These are phyloP conservation scores for Tolypocladium pustulatum DNA, from an alignment of 2,329 filamentous ascomycete genomes.

Conservation along the genomic window DNA sequence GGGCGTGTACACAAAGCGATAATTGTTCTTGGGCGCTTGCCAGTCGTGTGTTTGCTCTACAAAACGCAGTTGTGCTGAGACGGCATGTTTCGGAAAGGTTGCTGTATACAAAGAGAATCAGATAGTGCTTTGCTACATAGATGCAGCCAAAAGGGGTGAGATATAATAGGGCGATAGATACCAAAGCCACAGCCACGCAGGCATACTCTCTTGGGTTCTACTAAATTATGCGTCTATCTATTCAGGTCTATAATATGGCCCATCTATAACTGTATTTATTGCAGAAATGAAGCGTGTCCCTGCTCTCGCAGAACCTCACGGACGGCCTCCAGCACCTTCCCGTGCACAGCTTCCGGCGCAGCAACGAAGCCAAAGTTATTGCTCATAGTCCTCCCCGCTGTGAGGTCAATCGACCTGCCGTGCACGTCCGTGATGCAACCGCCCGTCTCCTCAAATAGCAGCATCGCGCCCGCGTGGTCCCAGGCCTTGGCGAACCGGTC, in stretches of 20 bases:
- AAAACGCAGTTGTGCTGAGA: not conserved
- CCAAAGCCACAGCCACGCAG: not conserved
- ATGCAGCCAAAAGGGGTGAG: not conserved
- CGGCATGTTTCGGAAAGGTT: no score
- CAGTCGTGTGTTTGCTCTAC: not conserved
- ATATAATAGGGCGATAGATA: not conserved
- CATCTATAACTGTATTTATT: not conserved
- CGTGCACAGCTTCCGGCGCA: constrained; percentile 34
- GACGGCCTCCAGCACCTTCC: constrained; percentile 50
- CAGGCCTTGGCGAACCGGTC: constrained; percentile 43
- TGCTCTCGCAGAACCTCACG: constrained; percentile 56
- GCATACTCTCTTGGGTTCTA: not conserved
- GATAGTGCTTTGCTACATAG: not conserved
- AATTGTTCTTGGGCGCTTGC: constrained; percentile 1
- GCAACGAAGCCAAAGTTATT: constrained; percentile 47
- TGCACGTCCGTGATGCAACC: constrained; percentile 44
- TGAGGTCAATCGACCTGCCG: constrained; percentile 38
- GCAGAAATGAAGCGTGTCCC: constrained; percentile 12
- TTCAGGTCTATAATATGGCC: not conserved
- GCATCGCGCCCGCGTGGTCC: constrained; percentile 51
- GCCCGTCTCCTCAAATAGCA: constrained; percentile 46
- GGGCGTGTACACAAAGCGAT: constrained; percentile 30
- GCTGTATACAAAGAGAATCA: not conserved
- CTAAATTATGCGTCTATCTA: not conserved
- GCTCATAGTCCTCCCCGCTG: constrained; percentile 35